These are phyloP conservation scores for Rhizopogon rudus DNA, from an alignment of 768 basidiomycete genomes.

Conservation along the genomic window DNA sequence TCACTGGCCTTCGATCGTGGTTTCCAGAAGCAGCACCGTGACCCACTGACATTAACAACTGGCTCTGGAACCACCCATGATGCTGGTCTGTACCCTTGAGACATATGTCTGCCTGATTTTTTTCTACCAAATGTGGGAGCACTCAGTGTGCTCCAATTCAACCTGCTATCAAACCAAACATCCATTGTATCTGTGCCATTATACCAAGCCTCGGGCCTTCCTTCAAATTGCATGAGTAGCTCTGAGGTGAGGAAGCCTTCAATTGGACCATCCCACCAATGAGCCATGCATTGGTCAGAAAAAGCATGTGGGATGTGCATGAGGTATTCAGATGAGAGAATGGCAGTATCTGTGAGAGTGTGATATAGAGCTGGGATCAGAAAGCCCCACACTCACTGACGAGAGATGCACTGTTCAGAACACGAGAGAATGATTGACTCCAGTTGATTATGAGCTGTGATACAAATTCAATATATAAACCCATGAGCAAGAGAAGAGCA, in stretches of 20 bases:
- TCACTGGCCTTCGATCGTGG: slow-evolving; percentile 13
- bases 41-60: slow-evolving; percentile 79
- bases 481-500: slow-evolving; percentile 14
- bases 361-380: slow-evolving; percentile 89
- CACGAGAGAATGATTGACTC: slow-evolving; percentile 82
- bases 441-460: slow-evolving; percentile 78
- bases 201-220: slow-evolving; percentile 42
- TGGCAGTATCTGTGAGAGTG: slow-evolving; percentile 50
- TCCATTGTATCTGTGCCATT: slow-evolving; percentile 97
- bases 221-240: slow-evolving; percentile 42
- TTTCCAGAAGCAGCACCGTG: slow-evolving; percentile 14
- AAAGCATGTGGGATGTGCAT: slow-evolving; percentile 78
- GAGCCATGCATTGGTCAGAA: slow-evolving; percentile 61
- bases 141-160: slow-evolving; percentile 81
- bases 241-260: slow-evolving; percentile 74
- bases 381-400: slow-evolving; percentile 99
- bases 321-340: slow-evolving; percentile 62
- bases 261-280: slow-evolving; percentile 91
- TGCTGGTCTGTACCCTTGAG: slow-evolving; percentile 97
- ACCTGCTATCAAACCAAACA: slow-evolving; percentile 98
- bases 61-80: slow-evolving; percentile 98
- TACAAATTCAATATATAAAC: neutral
- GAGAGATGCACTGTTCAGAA: slow-evolving; percentile 98
- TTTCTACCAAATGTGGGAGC: slow-evolving; percentile 35
- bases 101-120: slow-evolving; percentile 73